A percentile compares a stretch with the other conserved stretches of the same genome.
Evolutionary conservation across 2,329 filamentous ascomycete genomes (phyloP).

Genomic region (Pseudogymnoascus verrucosus): DNA sequence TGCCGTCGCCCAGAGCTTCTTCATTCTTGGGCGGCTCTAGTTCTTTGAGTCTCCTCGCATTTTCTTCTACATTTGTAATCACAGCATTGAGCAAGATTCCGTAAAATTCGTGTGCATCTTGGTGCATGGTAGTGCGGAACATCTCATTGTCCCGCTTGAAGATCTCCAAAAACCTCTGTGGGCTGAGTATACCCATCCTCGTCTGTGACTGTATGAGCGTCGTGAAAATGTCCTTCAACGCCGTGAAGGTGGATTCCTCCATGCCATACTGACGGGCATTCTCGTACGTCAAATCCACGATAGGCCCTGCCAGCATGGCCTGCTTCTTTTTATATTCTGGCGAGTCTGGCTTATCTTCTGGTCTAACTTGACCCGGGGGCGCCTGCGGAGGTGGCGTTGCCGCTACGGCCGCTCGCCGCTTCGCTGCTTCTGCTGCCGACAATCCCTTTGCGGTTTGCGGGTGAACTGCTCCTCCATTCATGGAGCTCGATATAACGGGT

Average conservation of each 20-base stretch:
- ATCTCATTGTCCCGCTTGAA: constrained; percentile 92
- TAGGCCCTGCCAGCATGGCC: constrained; percentile 77
- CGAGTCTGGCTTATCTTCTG: constrained; percentile 89
- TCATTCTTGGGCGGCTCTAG: constrained; percentile 35
- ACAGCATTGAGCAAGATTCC: constrained; percentile 94
- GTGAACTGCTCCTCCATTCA: constrained; percentile 41
- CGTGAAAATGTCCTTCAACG: constrained; percentile 92
- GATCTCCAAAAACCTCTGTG: constrained; percentile 87
- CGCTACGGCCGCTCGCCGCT: constrained; percentile 47
- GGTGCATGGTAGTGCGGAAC: constrained; percentile 95
- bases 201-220: constrained; percentile 74
- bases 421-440: constrained; percentile 47
- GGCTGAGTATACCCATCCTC: constrained; percentile 83
- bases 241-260: constrained; percentile 91
- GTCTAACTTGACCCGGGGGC: constrained; percentile 41
- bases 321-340: constrained; percentile 98
- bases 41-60: constrained; percentile 58
- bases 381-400: constrained; percentile 46
- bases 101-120: constrained; percentile 96
- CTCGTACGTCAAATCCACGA: constrained; percentile 76
- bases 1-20: constrained; percentile 38
- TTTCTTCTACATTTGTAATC: constrained; percentile 86
- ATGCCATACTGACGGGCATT: constrained; percentile 78
- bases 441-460: constrained; percentile 46
- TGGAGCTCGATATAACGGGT: constrained; percentile 49